Evolutionary conservation across 2,329 filamentous ascomycete genomes (phyloP), one percentile per base, ranked within the genome.

Genomic region (Rhynchosporium graminicola): DNA sequence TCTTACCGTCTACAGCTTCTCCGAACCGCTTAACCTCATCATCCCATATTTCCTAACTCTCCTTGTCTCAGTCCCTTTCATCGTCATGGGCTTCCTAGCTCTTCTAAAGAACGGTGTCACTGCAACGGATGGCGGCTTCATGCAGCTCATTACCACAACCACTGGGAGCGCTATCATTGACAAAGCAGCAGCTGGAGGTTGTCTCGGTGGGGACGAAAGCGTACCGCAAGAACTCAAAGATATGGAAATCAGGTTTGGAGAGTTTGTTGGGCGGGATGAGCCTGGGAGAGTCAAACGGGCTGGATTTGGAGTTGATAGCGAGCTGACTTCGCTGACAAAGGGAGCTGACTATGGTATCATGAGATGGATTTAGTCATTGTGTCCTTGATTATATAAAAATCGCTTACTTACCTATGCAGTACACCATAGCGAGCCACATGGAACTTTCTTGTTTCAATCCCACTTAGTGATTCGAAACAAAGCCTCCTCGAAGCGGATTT

Each of bases 1-100:
- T 8, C 47, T 66, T 36, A 68, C 67, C 43, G 62, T 70, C 4
- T 71, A 68, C 26, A 58, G 20, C n/a, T 69, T 71, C 51, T 67
- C 64, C 0, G 55, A 64, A 31, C 69, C 67, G 0, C 59, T 70
- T 0, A 64, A 56, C 9, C 62, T 71, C 12, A 45, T 71, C 9
- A 29, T 71, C 0, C 69, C 67, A n/a, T 69, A 70, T 15, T 68
- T 67, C 58, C 26, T 70, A 13, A 63, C 56, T 1, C 55, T 70
- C 0, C 3, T 51, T 0, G 13, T 67, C 7, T 47, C 65, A 0
- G 10, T 70, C 2, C 68, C 70, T 3, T 68, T 69, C 26, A 47
- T 71, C 10, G 12, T 67, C 4, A 10, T 68, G 12, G 66, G 67
- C 6, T 31, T 28, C 33, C 2, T 63, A 2, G 62, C 68, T 0